These are phyloP conservation scores for Casuarina cunninghamiana DNA, from an alignment of 306 rosid species.

Conservation along the genomic window DNA sequence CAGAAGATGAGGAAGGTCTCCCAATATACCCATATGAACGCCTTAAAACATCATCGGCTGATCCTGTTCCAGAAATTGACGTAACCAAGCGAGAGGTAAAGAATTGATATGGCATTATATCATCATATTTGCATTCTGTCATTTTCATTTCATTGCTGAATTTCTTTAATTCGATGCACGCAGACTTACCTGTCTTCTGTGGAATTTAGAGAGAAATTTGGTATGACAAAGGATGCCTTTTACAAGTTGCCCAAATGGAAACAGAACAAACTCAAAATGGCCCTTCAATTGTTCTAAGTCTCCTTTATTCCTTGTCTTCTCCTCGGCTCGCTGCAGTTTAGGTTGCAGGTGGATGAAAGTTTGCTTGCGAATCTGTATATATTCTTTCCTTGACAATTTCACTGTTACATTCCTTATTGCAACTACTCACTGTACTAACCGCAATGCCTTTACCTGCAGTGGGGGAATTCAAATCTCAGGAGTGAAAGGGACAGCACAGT, in stretches of 20 bases:
- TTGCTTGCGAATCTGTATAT: slow-evolving; percentile 39
- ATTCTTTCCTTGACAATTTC: slow-evolving; percentile 22
- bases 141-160: slow-evolving; percentile 31
- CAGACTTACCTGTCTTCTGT: slow-evolving; percentile 85
- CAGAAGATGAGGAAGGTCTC: slow-evolving; percentile 77
- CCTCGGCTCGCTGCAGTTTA: slow-evolving; percentile 43
- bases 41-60: slow-evolving; percentile 57
- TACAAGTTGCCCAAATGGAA: slow-evolving; percentile 94
- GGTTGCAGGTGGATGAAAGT: slow-evolving; percentile 53
- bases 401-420: slow-evolving; percentile 11
- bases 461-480: slow-evolving; percentile 41
- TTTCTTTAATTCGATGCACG: slow-evolving; percentile 33
- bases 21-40: slow-evolving; percentile 72
- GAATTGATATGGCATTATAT: slow-evolving; percentile 13
- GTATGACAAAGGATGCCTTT: slow-evolving; percentile 71
- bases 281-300: slow-evolving; percentile 76
- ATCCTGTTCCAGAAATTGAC: slow-evolving; percentile 75
- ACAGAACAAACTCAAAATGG: slow-evolving; percentile 96
- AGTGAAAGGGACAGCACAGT: slow-evolving; percentile 78
- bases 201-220: slow-evolving; percentile 77
- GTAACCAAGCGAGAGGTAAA: slow-evolving; percentile 95
- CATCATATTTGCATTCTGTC: not conserved
- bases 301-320: slow-evolving; percentile 27
- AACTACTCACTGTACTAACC: slow-evolving; percentile 30
- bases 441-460: slow-evolving; percentile 34